Base-by-base conservation (phyloP, 345 rosid genomes). In the Brassica incana region DNA sequence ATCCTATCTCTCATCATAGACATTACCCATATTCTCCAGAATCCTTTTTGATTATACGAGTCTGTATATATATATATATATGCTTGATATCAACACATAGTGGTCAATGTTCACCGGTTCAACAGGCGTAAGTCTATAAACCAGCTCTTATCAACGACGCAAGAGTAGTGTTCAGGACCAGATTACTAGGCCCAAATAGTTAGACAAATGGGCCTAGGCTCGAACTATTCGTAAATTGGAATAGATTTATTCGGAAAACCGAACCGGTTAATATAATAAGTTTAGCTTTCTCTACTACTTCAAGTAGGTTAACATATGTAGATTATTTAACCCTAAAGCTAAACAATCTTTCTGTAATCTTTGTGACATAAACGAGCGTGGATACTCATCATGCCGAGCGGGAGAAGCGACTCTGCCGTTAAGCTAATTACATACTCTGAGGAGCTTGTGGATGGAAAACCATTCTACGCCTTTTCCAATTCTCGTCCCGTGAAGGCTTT, bases 131-230 rank as follows among this genome's bases (percentile, higher is more conserved):
- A 80, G 48, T 77, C 43, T 35, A 35, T 35, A 5, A 35, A 35
- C 98, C 98, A 32, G 92, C 97, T 18, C 97, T 85, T 65, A 85
- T 94, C 97, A 78, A 91, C 93, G 72, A 94, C 66, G 59, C 98
- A 94, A 70, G 97, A 82, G 78, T 85, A 91, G 86, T 94, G 97
- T 83, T 90, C 97, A 1, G 87, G 87, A 56, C 90, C 90, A 50
- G 91, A 91, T 67, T 77, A 82, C 88, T 92, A 45, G 67, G 33
- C 25, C 36, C 63, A 63, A 91, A 88, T 73, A 86, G 86, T 11
- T 85, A 81, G 48, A 85, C 78, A 66, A 97, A 97, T 78, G 82
- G 85, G 58, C 85, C 87, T 73, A 94, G 74, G 60, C 98, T 97
- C 0, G 90, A 91, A 81, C 97, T 92, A 40, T 97, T 92, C 25